Base-by-base conservation (phyloP, 2,329 filamentous ascomycete genomes). In the Aspergillus quadricinctus region DNA sequence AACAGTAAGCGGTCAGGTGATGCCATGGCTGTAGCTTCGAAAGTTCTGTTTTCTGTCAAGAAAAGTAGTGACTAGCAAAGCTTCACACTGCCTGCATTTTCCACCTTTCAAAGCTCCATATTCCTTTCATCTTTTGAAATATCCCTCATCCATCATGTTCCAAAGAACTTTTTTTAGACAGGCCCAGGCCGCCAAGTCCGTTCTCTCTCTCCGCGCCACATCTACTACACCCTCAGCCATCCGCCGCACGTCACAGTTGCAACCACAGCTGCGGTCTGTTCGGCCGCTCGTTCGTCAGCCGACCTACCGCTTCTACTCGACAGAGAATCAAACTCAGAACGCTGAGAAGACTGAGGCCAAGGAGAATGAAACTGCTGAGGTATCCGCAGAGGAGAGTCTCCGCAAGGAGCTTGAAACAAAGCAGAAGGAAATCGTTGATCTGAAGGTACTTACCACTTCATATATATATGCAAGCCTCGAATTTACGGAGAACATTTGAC, bases 401-500 rank as follows among this genome's bases (percentile, higher is more conserved):
- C 82, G 84, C 72, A 86, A 86, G 73, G 85, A 90, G 74, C 72
- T 91, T 4, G 88, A 90, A 72, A 80, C 83, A 58, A 89, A 88
- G 75, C 84, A 88, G 66, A 86, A 83, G 75, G 88, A 92, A 73
- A 81, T 85, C 46, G 71, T 89, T 60, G 92, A 97, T 50, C 83
- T 95, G 76, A 97, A 97, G 87, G 93, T 96, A 78, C 55, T 17
- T 27, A 46, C 11, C 23, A 69, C 61, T 46, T 31, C 51, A 46
- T 48, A n/a, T n/a, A n/a, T n/a, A n/a, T n/a, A n/a, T 21, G 66
- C 49, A 48, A 25, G 29, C 23, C 41, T 41, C 9, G 19, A 19
- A 23, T 40, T 46, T 8, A 19, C 27, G n/a, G n/a, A n/a, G n/a
- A n/a, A n/a, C n/a, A n/a, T n/a, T n/a, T n/a, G n/a, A n/a, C n/a